Evolutionary conservation across 179 eudicot species (phyloP), one percentile per base, ranked within the genome.

Genomic region (Gypsophila paniculata): DNA sequence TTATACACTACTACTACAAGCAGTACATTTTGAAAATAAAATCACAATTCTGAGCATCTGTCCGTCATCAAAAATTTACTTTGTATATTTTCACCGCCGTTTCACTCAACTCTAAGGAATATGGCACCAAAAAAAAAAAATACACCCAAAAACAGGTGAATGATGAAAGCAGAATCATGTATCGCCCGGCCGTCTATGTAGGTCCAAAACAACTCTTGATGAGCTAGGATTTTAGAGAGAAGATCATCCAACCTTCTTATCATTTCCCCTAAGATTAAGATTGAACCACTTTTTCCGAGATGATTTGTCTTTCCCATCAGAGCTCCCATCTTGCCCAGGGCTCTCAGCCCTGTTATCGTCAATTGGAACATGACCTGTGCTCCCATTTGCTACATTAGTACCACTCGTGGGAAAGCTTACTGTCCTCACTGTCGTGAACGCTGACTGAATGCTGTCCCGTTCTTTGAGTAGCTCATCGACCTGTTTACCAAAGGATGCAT

Each of bases 381-480:
- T 88, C 65, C 96, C 91, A 65, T 88, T 90, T 65, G 87, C 77
- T 60, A 69, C 61, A 59, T 79, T 77, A 73, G 68, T 61, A 48
- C 80, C 79, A 71, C 86, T 72, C 9, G 21, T 65, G 15, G 81
- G 48, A 42, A 18, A 25, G 73, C 83, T 69, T 9, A 84, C 77
- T 12, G 92, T 67, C 73, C 82, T 84, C 36, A 79, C 70, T 49
- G 86, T 88, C 1, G 93, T 88, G 79, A 92, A 94, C 17, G 96
- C 77, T 36, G 97, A 91, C 68, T 94, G 99, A 78, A 92, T 85
- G 54, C 25, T 82, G 76, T 94, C 99, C 42, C 97, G 83, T 79
- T 88, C 90, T 77, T 90, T 94, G 49, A 94, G 84, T 79, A 94
- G 86, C 80, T 94, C 99, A 64, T 94, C 99, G 62, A 94, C 97